A percentile compares a stretch with the other conserved stretches of the same genome.
phyloP scores from a whole-genome alignment of 2,329 filamentous ascomycete species.

The Pseudogymnoascus sp. region DNA sequence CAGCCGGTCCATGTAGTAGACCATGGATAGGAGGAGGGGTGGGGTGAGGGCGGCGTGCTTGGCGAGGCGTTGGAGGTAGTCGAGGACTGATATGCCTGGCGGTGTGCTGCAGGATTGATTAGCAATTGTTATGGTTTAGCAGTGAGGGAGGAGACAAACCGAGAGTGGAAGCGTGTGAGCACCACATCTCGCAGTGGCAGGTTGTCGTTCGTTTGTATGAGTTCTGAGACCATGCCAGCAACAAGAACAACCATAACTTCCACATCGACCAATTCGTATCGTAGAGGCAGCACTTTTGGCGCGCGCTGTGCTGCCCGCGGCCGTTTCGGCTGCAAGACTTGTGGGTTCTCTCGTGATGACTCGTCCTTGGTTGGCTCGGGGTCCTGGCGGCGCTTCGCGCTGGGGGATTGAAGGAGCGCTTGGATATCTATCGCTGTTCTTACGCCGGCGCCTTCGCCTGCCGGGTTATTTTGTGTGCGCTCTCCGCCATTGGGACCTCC shows the following conservation, averaged over 20 bases:
- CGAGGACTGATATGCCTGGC: slow-evolving; percentile 86
- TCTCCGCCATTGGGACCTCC: not conserved
- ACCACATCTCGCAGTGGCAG: slow-evolving; percentile 78
- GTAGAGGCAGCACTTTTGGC: slow-evolving; percentile 55
- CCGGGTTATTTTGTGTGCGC: not conserved
- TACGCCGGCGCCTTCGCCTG: not conserved
- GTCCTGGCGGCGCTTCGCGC: slow-evolving; percentile 3
- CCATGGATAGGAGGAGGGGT: slow-evolving; percentile 93
- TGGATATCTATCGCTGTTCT: slow-evolving; percentile 5
- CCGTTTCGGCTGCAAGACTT: slow-evolving; percentile 39
- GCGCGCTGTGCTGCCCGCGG: slow-evolving; percentile 41
- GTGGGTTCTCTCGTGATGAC: not conserved
- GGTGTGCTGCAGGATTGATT: slow-evolving; percentile 44
- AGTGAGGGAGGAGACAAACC: slow-evolving; percentile 41
- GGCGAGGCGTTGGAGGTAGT: slow-evolving; percentile 87
- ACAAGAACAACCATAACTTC: slow-evolving; percentile 87
- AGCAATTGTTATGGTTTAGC: not conserved
- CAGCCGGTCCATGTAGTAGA: slow-evolving; percentile 94
- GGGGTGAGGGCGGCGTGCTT: slow-evolving; percentile 90
- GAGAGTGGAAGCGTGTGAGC: slow-evolving; percentile 89
- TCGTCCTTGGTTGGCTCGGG: not conserved
- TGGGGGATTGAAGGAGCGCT: not conserved
- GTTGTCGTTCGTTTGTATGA: slow-evolving; percentile 86
- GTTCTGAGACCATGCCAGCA: slow-evolving; percentile 88
- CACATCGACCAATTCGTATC: slow-evolving; percentile 73